A percentile compares a stretch with the other conserved stretches of the same genome.
phyloP scores from a whole-genome alignment of 129 eudicot genomes.

The Arctium minus region DNA sequence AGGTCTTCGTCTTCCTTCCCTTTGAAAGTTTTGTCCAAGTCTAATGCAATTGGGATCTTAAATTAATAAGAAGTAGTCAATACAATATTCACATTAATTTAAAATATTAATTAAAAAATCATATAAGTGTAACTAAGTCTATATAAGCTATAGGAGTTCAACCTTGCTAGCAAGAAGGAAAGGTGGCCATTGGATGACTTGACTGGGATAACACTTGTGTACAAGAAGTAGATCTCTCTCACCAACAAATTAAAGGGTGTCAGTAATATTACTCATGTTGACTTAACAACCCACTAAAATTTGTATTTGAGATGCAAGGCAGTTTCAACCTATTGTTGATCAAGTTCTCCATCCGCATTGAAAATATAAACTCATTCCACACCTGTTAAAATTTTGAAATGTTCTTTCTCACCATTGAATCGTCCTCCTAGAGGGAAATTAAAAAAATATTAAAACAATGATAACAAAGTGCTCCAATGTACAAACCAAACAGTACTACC shows the following conservation, averaged over 20 bases:
- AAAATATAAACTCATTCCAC: slow-evolving; percentile 86
- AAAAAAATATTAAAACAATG: background rate
- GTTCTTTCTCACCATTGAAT: slow-evolving; percentile 49
- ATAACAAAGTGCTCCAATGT: too few species aligned
- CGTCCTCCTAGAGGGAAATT: slow-evolving; percentile 41
- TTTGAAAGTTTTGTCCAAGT: slow-evolving; percentile 93
- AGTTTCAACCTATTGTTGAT: too few species aligned
- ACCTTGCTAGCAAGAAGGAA: slow-evolving; percentile 99
- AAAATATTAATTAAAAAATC: background rate
- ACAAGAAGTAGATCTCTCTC: slow-evolving; percentile 49
- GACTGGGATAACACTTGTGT: slow-evolving; percentile 48
- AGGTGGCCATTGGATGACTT: slow-evolving; percentile 92
- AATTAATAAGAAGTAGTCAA: background rate
- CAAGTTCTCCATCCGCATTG: too few species aligned
- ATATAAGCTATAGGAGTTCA: slow-evolving; percentile 3
- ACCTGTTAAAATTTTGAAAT: slow-evolving; percentile 92
- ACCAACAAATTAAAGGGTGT: slow-evolving; percentile 25
- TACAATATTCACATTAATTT: background rate
- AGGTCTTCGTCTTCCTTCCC: slow-evolving; percentile 77
- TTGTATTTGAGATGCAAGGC: too few species aligned
- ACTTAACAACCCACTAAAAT: too few species aligned
- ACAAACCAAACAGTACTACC: too few species aligned
- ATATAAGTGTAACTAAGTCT: too few species aligned
- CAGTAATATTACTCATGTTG: background rate
- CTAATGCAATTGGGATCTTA: slow-evolving; percentile 43